Evolutionary conservation across 2,329 filamentous ascomycete genomes (phyloP).

Genomic region (Didymella sp.): DNA sequence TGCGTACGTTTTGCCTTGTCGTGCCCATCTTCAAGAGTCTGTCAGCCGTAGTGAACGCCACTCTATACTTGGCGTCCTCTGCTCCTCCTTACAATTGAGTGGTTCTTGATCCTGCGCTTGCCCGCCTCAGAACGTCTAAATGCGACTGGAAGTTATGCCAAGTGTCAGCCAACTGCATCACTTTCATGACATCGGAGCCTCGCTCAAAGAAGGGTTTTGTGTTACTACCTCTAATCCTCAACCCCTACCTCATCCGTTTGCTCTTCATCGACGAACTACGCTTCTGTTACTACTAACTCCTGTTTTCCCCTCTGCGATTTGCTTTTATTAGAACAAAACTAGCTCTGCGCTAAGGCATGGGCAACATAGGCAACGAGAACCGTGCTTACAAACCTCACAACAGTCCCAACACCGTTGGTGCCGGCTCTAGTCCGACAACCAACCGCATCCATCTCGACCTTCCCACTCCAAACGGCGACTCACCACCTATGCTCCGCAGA

Average conservation of each 20-base stretch:
- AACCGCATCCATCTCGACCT: slow-evolving; percentile 46
- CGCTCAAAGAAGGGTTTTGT: background rate
- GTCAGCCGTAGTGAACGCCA: slow-evolving; percentile 10
- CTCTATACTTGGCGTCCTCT: slow-evolving; percentile 7
- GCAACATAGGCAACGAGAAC: slow-evolving; percentile 35
- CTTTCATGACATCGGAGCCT: background rate
- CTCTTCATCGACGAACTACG: background rate
- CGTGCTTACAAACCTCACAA: slow-evolving; percentile 36
- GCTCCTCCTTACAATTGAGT: slow-evolving; percentile 2
- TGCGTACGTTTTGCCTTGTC: background rate
- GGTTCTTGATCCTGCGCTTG: background rate
- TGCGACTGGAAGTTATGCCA: background rate
- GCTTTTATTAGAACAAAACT: background rate
- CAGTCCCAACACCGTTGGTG: slow-evolving; percentile 27
- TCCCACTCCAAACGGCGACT: slow-evolving; percentile 32
- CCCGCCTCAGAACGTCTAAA: background rate
- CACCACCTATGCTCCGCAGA: slow-evolving; percentile 42
- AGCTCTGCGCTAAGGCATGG: slow-evolving; percentile 19
- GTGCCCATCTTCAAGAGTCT: background rate
- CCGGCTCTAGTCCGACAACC: slow-evolving; percentile 6
- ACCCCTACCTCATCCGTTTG: too few relatives aligned
- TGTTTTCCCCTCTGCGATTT: background rate
- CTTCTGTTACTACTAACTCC: too few relatives aligned
- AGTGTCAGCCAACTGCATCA: slow-evolving; percentile 3
- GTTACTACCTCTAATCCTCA: too few relatives aligned